Percentiles rank a stretch among this genome's conserved stretches.
Conservation (phyloP, 2,329 filamentous ascomycete genomes). For the Trichoderma pleuroti region DNA sequence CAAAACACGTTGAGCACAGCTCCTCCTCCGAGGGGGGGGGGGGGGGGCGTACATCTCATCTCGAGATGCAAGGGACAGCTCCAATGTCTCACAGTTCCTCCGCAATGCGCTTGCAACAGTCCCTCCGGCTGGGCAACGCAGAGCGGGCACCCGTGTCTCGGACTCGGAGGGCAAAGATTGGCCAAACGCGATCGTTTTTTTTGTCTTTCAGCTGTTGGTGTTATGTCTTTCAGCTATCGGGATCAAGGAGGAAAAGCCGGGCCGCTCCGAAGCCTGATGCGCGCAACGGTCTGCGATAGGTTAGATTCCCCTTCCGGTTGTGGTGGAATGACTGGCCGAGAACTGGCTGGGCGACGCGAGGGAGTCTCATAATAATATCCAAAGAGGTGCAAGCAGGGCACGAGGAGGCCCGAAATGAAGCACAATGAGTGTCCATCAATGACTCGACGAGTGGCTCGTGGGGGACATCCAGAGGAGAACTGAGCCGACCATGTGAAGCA, state of each 20-base stretch:
- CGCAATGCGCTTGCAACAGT: background rate
- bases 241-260: background rate
- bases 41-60: background rate
- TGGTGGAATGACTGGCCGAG: background rate
- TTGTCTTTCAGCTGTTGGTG: background rate
- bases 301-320: background rate
- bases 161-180: background rate
- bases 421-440: background rate
- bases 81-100: background rate
- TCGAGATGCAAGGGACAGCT: background rate
- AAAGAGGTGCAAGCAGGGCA: background rate
- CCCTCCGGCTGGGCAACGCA: background rate
- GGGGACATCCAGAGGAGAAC: background rate
- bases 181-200: background rate
- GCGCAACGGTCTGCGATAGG: background rate
- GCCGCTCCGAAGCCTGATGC: background rate
- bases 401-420: background rate
- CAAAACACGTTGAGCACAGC: background rate
- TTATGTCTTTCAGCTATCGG: background rate
- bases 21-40: background rate
- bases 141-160: background rate
- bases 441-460: background rate
- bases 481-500: conserved; percentile 13
- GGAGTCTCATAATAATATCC: conserved; percentile 7
- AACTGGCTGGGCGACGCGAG: background rate